Base-by-base conservation (phyloP, 345 rosid species). In the Excoecaria cochinchinensis region DNA sequence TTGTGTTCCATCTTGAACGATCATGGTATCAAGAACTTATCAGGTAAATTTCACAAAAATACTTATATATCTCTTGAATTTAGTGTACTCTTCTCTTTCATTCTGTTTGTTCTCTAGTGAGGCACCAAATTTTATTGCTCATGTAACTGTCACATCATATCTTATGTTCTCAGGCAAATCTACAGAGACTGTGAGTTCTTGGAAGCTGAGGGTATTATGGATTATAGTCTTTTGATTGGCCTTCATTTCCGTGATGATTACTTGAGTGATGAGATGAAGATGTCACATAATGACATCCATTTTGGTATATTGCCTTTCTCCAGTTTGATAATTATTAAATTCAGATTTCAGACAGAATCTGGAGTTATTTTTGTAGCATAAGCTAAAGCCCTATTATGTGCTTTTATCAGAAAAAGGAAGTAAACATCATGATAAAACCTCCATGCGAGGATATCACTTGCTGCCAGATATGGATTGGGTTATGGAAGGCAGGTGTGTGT, bases 201-300 rank as follows among this genome's bases (percentile, higher is more conserved):
- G 55, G 92, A 90, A 81, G 83, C 85, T 58, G 94, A 90, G 77
- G 84, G 80, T 71, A 89, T 89, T 65, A 89, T 89, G 91, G 93
- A 89, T 73, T 89, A 88, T 24, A 88, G 94, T 83, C 92, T 90
- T 59, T 78, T 90, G 72, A 77, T 90, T 65, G 94, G 94, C 79
- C 83, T 90, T 56, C 94, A 90, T 79, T 90, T 88, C 59, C 85
- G 78, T 36, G 81, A 90, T 66, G 86, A 46, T 85, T 77, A 74
- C 72, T 80, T 79, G 0, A 70, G 77, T 70, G 83, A 80, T 53
- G 76, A 77, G 65, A 67, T 63, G 69, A 79, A 74, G 67, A 72
- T 14, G 79, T 80, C 82, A 40, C 80, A 76, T 50, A 76, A 51
- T 10, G 62, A 47, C 75, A 15, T 57, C 50, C 53, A 67, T 52